Base-by-base conservation (phyloP, 306 rosid species). In the Vigna angularis region DNA sequence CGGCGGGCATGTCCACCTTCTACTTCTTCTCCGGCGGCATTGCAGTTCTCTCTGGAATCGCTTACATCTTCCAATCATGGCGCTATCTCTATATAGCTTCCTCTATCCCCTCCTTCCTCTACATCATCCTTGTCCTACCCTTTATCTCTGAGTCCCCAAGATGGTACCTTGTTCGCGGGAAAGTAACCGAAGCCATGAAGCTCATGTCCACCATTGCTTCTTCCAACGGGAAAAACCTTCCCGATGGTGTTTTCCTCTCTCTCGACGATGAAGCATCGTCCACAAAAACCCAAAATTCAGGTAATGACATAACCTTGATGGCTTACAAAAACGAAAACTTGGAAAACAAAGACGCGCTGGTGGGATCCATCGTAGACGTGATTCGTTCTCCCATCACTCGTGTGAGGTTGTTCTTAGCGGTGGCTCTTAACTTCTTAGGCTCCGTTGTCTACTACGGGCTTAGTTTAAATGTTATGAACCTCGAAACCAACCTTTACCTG, bases 11-110 rank as follows among this genome's bases (percentile, higher is more conserved):
- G 97, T 94, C 97, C 79, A 90, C 97, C 28, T 94, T 92, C 85
- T 92, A 90, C 93, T 92, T 94, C 89, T 94, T 94, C 89, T 94
- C 98, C 8, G 40, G 81, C 0, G 98, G 98, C 45, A 90, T 94
- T 3, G 97, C 92, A 8, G 0, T 87, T 15, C 93, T 94, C 76
- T 77, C 98, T 0, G 87, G 73, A 53, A 83, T 88, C 0, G 97
- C 98, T 14, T 94, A 85, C 82, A 6, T 64, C 66, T 92, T 92
- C 73, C 88, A 44, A 18, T 62, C 87, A 61, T 91, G 98, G 98
- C 96, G 97, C 3, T 15, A 79, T 0, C 97, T 93, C 66, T 93
- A 93, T 78, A 77, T 93, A 0, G 93, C 83, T 11, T 38, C 94
- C 68, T 91, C 97, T 34, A 34, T 93, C 51, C 98, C 98, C 18